Base-by-base conservation (phyloP, 2,329 filamentous ascomycete species). In the Nothophoma quercina region DNA sequence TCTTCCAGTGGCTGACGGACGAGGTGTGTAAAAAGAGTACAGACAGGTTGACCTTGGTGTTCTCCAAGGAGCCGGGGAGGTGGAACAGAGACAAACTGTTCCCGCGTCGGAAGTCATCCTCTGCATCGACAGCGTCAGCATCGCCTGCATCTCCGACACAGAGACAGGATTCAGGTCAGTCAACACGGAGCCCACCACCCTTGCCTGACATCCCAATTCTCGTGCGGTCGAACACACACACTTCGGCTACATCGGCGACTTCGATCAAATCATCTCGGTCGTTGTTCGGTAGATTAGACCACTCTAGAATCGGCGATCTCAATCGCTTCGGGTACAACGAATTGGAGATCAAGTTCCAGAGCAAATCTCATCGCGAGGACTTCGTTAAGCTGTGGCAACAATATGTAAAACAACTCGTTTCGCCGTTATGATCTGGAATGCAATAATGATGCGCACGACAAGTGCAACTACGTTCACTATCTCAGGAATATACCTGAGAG, bases 1-100 rank as follows among this genome's bases (percentile, higher is more conserved):
- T 55, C 4, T 72, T 72, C 29, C 62, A 71, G 35, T 67, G 64
- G 67, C 56, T 72, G 1, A 40, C 63, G 2, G 62, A 69, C 2
- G 58, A 63, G 4, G 51, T 55, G 1, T 64, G 59, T 44, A 67
- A 63, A 38, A 66, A 65, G 21, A 50, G 39, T 6, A 59, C 52
- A 18, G 62, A 71, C 0, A 68, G 59, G 29, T 38, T 70, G 12
- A 56, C 52, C 5, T 56, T 72, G 13, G 25, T 59, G 0, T 69
- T 71, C n/a, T 70, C 67, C 2, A 72, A 63, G 50, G 64, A 72
- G 13, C 58, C 68, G 0, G 50, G 51, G 16, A 68, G 52, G 49
- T 70, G 63, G 62, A 59, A 45, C 9, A 39, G 60, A 7, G 64
- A 69, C 28, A 70, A 68, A 42, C 35, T 70, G 0, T 65, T 66